A percentile compares a stretch with the other conserved stretches of the same genome.
These are phyloP conservation scores for Shiraia bambusicola DNA, from an alignment of 2,329 filamentous ascomycete genomes.

Conservation along the genomic window DNA sequence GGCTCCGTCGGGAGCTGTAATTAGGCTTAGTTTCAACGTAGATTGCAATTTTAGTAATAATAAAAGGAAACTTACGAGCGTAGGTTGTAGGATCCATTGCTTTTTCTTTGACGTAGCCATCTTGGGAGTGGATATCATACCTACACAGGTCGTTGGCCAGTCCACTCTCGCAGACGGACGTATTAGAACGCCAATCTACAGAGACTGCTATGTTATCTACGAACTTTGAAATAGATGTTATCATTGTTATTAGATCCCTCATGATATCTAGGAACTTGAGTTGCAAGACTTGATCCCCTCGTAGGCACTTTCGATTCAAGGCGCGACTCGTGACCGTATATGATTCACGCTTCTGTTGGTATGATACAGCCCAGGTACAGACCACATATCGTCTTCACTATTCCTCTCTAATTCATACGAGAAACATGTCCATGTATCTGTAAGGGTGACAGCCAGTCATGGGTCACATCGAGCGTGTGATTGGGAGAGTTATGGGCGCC, in stretches of 20 bases:
- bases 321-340: too few relatives aligned
- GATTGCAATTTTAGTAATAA: neutral
- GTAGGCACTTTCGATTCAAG: too few relatives aligned
- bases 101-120: constrained; percentile 1
- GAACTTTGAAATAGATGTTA: neutral
- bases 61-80: neutral
- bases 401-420: too few relatives aligned
- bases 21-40: neutral
- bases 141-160: neutral
- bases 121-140: neutral
- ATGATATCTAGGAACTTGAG: too few relatives aligned
- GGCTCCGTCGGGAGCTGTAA: neutral
- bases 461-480: too few relatives aligned
- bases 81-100: neutral
- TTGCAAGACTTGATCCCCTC: too few relatives aligned
- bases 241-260: neutral
- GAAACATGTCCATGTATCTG: too few relatives aligned
- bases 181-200: neutral
- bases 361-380: too few relatives aligned
- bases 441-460: too few relatives aligned
- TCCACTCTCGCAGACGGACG: neutral
- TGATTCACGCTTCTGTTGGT: too few relatives aligned
- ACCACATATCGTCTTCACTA: too few relatives aligned
- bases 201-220: neutral
- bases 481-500: too few relatives aligned